Base-by-base conservation (phyloP, 1,139 yeast species). In the Geotrichum carabidarum region DNA sequence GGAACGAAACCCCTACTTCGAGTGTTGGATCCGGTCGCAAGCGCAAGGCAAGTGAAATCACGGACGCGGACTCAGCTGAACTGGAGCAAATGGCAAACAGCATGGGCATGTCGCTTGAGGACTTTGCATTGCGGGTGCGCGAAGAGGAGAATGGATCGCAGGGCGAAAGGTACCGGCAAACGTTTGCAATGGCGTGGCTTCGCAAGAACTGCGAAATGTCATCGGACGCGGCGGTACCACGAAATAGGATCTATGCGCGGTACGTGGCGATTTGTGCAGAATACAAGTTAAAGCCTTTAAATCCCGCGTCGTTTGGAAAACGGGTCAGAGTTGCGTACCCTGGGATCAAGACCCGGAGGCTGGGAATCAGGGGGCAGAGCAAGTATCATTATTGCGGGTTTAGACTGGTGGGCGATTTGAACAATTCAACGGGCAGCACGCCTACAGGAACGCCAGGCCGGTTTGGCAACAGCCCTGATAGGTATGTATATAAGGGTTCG, bases 331-430 rank as follows among this genome's bases (percentile, higher is more conserved):
- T 84, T 7, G 72, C 85, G 12, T 89, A 81, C 64, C 96, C 96
- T 1, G 77, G 76, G 55, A 74, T 89, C 60, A 84, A 87, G 34
- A 87, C 96, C 0, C 78, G 97, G 62, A 77, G 98, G 58, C 74
- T 90, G 57, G 98, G 97, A 9, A 84, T 85, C 71, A 76, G 96
- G 53, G 96, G 96, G 7, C 91, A 86, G 66, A 84, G 93, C 22
- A 87, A 88, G 65, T 90, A 91, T 68, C 96, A 90, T 68, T 91
- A 90, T 68, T 88, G 96, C 71, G 97, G 97, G 1, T 76, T 90
- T 52, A 79, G 78, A 62, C 69, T 90, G 52, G 71, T 79, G 17
- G 86, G 81, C 9, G 86, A 81, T 49, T 60, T 56, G 27, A 62
- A 62, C 36, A 59, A 61, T 43, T 54, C 68, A 3, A 61, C 67